Conservation (phyloP, 2,329 filamentous ascomycete genomes). For the Dissoconium aciculare region DNA sequence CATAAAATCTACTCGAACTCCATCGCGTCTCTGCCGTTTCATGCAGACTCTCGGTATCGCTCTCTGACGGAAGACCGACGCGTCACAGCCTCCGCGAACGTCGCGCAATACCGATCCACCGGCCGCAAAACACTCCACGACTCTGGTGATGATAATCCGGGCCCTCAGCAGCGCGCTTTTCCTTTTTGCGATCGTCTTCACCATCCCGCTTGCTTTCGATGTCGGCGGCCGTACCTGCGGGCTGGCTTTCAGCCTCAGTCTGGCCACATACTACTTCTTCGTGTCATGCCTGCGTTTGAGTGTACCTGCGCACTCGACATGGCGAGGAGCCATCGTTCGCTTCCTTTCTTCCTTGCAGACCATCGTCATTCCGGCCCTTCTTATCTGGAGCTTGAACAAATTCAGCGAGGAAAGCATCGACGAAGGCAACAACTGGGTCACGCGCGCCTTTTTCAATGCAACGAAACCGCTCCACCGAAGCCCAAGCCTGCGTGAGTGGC, state of each 20-base stretch:
- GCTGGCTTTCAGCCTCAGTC: conserved; percentile 77
- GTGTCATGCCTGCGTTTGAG: conserved; percentile 68
- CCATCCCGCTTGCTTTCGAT: conserved; percentile 93
- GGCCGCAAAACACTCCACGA: background rate
- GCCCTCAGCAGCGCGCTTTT: conserved; percentile 45
- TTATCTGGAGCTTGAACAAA: conserved; percentile 91
- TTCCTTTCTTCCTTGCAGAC: conserved; percentile 66
- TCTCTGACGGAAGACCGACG: no score
- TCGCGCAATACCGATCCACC: no score
- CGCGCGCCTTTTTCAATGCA: conserved; percentile 37
- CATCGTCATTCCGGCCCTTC: conserved; percentile 66
- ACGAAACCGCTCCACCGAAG: conserved; percentile 30
- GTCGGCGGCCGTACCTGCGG: conserved; percentile 90
- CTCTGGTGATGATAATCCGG: conserved; percentile 29
- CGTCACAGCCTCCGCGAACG: no score
- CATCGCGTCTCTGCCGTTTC: no score
- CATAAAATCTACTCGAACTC: no score
- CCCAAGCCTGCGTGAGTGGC: conserved; percentile 62
- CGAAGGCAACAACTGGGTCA: conserved; percentile 53
- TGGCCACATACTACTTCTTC: conserved; percentile 81
- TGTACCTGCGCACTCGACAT: conserved; percentile 62
- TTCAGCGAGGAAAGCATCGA: conserved; percentile 81
- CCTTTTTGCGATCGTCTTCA: conserved; percentile 82
- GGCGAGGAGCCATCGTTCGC: conserved; percentile 56
- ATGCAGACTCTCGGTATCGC: no score